Evolutionary conservation across 2,329 filamentous ascomycete species (phyloP), one percentile per base, ranked within the genome.

Genomic region (Colletotrichum sp.): DNA sequence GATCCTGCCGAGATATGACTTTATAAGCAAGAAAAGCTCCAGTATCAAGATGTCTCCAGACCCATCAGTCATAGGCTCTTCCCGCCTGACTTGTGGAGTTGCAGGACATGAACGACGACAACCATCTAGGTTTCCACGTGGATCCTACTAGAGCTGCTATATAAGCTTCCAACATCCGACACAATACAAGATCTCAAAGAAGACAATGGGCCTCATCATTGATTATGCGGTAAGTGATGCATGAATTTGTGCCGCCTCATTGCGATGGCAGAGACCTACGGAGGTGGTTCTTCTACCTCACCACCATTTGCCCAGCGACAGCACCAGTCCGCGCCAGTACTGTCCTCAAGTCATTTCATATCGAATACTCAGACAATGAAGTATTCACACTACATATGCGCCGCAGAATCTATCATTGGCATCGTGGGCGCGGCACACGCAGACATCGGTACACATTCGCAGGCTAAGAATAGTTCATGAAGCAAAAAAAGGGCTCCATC

Each of bases 321-420:
- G 43, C 18, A 21, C 9, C 43, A 0, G 10, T 13, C 43, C n/a
- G 6, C 10, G 3, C 0, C 43, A 13, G n/a, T 21, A 13, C 43
- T 7, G 0, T 1, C n/a, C 10, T 7, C 4, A 21, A 48, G 18
- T 13, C n/a, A n/a, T n/a, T n/a, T n/a, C n/a, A n/a, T n/a, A n/a
- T n/a, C n/a, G n/a, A n/a, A n/a, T n/a, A n/a, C n/a, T n/a, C n/a
- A n/a, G n/a, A n/a, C n/a, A n/a, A n/a, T n/a, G n/a, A n/a, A n/a
- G n/a, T n/a, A n/a, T n/a, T n/a, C n/a, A n/a, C n/a, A n/a, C n/a
- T n/a, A n/a, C n/a, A n/a, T n/a, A n/a, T n/a, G n/a, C n/a, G n/a
- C n/a, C n/a, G n/a, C n/a, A n/a, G n/a, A n/a, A n/a, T n/a, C n/a
- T n/a, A n/a, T n/a, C n/a, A n/a, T n/a, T n/a, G n/a, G n/a, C n/a